A percentile compares a stretch with the other conserved stretches of the same genome.
phyloP scores from a whole-genome alignment of 1,139 yeast genomes.

The Sugiyamaella sp. region DNA sequence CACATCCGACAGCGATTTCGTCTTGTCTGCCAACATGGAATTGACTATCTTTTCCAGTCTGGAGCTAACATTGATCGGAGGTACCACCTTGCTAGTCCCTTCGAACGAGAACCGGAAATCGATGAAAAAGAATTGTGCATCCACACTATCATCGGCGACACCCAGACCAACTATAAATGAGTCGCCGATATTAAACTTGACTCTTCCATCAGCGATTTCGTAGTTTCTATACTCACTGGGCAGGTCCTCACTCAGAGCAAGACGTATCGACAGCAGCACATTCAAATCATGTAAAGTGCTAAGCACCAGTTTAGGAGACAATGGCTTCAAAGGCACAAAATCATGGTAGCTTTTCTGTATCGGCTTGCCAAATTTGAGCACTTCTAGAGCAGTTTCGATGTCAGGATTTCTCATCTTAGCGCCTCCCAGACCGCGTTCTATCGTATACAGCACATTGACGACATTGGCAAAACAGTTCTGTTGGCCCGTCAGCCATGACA shows the following conservation, averaged over 20 bases:
- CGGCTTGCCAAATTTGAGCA: conserved; percentile 76
- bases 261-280: conserved; percentile 69
- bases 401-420: conserved; percentile 93
- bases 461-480: conserved; percentile 68
- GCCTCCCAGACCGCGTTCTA: conserved; percentile 68
- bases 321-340: conserved; percentile 53
- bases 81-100: conserved; percentile 35
- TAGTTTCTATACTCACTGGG: conserved; percentile 68
- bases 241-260: conserved; percentile 64
- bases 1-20: conserved; percentile 53
- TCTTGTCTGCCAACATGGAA: conserved; percentile 54
- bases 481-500: conserved; percentile 86
- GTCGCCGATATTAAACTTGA: conserved; percentile 62
- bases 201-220: conserved; percentile 73
- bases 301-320: conserved; percentile 61
- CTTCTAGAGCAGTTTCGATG: conserved; percentile 82
- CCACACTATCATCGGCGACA: conserved; percentile 61
- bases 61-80: conserved; percentile 46
- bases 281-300: conserved; percentile 71
- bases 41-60: conserved; percentile 62
- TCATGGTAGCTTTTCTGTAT: conserved; percentile 63
- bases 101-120: conserved; percentile 63
- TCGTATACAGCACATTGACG: conserved; percentile 59
- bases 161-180: conserved; percentile 75
- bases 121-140: conserved; percentile 69